A percentile compares a stretch with the other conserved stretches of the same genome.
phyloP scores from a whole-genome alignment of 371 early-diverging fungal species.

The Neoconidiobolus thromboides region DNA sequence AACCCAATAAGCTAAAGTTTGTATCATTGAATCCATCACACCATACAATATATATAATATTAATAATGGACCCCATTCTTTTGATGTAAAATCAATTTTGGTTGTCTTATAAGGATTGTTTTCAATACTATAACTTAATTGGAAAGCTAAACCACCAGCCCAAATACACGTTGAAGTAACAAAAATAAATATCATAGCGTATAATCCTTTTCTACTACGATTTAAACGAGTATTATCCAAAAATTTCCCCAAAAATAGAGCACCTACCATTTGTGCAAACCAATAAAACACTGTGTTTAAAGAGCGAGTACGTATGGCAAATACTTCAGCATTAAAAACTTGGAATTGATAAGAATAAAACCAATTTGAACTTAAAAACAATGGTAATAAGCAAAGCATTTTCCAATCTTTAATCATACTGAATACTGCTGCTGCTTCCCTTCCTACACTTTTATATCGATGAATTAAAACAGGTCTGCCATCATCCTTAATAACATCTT shows the following conservation, averaged over 20 bases:
- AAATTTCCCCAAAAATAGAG: conserved; percentile 26
- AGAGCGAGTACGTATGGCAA: conserved; percentile 32
- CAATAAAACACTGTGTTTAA: conserved; percentile 53
- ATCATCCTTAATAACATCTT: conserved; percentile 33
- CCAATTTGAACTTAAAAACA: conserved; percentile 56
- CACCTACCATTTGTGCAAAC: conserved; percentile 41
- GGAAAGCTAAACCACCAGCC: conserved; percentile 37
- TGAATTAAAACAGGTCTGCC: conserved; percentile 31
- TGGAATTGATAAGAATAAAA: conserved; percentile 53
- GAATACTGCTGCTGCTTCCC: conserved; percentile 33
- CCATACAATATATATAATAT: conserved; percentile 45
- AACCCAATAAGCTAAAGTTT: conserved; percentile 34
- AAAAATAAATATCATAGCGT: conserved; percentile 24
- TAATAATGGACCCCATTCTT: conserved; percentile 23
- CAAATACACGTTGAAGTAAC: conserved; percentile 29
- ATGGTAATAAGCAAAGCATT: conserved; percentile 34
- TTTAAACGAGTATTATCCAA: conserved; percentile 24
- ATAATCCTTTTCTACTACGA: conserved; percentile 29
- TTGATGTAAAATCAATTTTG: not conserved
- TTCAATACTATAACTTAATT: conserved; percentile 21
- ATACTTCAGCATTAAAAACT: conserved; percentile 25
- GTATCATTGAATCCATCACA: conserved; percentile 41
- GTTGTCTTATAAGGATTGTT: conserved; percentile 28
- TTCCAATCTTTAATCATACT: conserved; percentile 41
- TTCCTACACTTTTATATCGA: conserved; percentile 22